phyloP scores from a whole-genome alignment of 2,329 filamentous ascomycete species.

The Fusarium equiseti region DNA sequence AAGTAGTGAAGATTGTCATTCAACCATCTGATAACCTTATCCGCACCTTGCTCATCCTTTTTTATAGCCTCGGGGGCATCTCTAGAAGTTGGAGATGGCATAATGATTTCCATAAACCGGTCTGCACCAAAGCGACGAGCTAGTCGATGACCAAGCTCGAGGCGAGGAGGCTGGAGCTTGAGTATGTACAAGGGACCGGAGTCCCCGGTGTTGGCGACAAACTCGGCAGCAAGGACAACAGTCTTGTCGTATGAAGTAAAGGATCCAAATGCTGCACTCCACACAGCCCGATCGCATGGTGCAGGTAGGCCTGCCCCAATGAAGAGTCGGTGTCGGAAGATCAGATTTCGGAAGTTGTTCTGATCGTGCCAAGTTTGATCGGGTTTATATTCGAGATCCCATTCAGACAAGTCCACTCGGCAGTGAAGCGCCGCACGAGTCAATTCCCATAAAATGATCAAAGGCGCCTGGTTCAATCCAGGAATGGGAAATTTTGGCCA shows the following conservation, averaged over 20 bases:
- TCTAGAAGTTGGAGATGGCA: constrained; percentile 58
- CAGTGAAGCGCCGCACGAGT: constrained; percentile 62
- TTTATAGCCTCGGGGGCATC: constrained; percentile 48
- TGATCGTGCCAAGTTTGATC: constrained; percentile 59
- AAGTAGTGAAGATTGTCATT: constrained; percentile 54
- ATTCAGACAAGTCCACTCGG: constrained; percentile 53
- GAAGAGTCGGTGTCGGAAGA: constrained; percentile 58
- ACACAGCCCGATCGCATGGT: constrained; percentile 58
- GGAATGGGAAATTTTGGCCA: constrained; percentile 57
- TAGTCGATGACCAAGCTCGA: constrained; percentile 65
- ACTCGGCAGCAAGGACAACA: constrained; percentile 58
- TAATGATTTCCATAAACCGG: constrained; percentile 67
- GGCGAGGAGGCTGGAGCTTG: constrained; percentile 60
- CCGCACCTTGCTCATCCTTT: constrained; percentile 49
- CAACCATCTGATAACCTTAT: constrained; percentile 51
- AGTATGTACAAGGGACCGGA: constrained; percentile 59
- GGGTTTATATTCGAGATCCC: constrained; percentile 53
- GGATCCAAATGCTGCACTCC: constrained; percentile 57
- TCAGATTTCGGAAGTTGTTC: constrained; percentile 54
- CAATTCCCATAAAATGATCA: constrained; percentile 66
- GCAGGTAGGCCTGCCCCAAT: constrained; percentile 61
- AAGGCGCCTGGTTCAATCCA: constrained; percentile 58
- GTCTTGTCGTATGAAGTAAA: constrained; percentile 53
- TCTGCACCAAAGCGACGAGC: constrained; percentile 68
- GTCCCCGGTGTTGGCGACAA: constrained; percentile 54